Evolutionary conservation across 148 eudicot genomes (phyloP), one percentile per base, ranked within the genome.

Genomic region (Selenicereus undatus): DNA sequence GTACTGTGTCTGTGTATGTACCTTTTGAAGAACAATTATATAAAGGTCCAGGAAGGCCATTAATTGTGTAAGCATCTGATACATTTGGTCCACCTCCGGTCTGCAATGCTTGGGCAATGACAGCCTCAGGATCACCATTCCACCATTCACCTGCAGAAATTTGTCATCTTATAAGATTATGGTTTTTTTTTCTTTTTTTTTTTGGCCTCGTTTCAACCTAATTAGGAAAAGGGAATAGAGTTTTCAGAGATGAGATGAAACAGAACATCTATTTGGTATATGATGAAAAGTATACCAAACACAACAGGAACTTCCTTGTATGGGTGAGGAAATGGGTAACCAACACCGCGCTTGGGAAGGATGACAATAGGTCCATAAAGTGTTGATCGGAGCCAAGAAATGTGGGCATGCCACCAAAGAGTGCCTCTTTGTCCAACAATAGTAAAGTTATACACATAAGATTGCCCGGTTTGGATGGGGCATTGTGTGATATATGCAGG

Each of bases 341-440:
- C 78, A 3, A 81, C 88, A 24, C 86, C 86, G 42, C 71, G 88
- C 76, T 88, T 88, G n/a, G 89, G 92, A 71, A 89, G 90, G 68
- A 89, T 88, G 70, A 88, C 77, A 35, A 89, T 81, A 10, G 89
- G 90, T 5, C 90, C 92, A 35, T 89, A 85, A 35, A 89, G 84
- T 13, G 92, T 89, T 14, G 88, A 84, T 82, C 90, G 80, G 16
- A 89, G 90, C 92, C 92, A 89, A 68, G 92, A 86, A 78, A 88
- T 81, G 70, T 89, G 91, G 17, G 90, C 91, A 72, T 89, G 90
- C 91, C 90, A 86, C 78, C 84, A 86, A 68, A 89, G 85, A 60
- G 92, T 89, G 30, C 92, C 92, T 82, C 92, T 81, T 60, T 89
- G 92, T 26, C 91, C 89, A 50, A 88, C 83, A 50, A 88, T 84